A percentile compares a stretch with the other conserved stretches of the same genome.
phyloP scores from a whole-genome alignment of 1,139 yeast genomes.

The Magnusiomyces paraingens region DNA sequence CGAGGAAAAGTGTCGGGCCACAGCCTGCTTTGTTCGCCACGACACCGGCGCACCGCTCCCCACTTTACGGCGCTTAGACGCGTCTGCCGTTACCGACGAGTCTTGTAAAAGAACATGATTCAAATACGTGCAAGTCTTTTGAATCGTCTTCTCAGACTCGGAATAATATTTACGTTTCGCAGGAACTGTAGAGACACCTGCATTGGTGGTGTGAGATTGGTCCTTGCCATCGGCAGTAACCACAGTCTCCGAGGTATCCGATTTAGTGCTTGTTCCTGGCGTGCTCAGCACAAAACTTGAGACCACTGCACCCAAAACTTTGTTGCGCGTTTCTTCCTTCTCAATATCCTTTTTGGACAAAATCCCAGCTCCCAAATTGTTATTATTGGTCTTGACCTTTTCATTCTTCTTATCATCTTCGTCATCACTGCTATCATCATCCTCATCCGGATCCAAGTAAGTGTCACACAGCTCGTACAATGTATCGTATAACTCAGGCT shows the following conservation, averaged over 20 bases:
- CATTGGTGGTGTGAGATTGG: background rate
- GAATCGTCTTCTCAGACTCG: constrained; percentile 2
- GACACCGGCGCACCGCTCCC: constrained; percentile 29
- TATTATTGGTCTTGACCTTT: constrained; percentile 13
- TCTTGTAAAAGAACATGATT: background rate
- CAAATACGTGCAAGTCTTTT: background rate
- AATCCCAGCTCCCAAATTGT: constrained; percentile 3
- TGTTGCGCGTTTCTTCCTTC: constrained; percentile 37
- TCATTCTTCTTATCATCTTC: constrained; percentile 24
- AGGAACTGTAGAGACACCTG: too few species aligned
- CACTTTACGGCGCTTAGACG: background rate
- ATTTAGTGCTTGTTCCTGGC: constrained; percentile 1
- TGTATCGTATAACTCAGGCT: constrained; percentile 31
- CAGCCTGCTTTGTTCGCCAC: constrained; percentile 52
- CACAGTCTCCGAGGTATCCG: constrained; percentile 2
- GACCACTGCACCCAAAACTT: constrained; percentile 28
- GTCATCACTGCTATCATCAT: constrained; percentile 26
- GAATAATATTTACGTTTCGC: constrained; percentile 3
- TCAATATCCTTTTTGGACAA: constrained; percentile 20
- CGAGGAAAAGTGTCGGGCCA: constrained; percentile 11
- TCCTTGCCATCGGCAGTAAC: constrained; percentile 8
- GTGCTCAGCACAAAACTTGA: constrained; percentile 20
- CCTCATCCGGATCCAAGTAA: constrained; percentile 20
- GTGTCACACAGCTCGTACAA: constrained; percentile 32
- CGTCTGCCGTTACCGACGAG: too few species aligned